These are phyloP conservation scores for Thalia dealbata DNA, from an alignment of 176 grass and related monocot species.

Conservation along the genomic window DNA sequence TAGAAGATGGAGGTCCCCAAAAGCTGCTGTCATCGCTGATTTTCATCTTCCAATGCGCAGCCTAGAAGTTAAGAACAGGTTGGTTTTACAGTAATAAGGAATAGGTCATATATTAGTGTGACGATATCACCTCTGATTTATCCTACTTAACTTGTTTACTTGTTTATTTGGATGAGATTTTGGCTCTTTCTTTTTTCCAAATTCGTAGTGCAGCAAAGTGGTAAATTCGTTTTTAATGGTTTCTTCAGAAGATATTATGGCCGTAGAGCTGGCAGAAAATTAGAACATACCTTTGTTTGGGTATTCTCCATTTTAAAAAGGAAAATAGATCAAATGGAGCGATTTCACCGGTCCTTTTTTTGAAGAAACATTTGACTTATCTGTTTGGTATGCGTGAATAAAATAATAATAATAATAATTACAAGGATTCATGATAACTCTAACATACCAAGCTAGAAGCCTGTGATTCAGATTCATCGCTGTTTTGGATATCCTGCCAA, in stretches of 20 bases:
- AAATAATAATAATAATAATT: not conserved
- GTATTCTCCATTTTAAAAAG: not conserved
- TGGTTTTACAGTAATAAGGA: constrained; percentile 1
- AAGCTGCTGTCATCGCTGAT: constrained; percentile 39
- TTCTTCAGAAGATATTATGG: no score
- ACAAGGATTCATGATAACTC: not conserved
- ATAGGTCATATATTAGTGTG: not conserved
- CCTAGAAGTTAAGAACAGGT: constrained; percentile 81
- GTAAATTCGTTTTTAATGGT: no score
- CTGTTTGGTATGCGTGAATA: not conserved
- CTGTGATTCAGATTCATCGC: no score
- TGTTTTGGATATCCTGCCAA: no score
- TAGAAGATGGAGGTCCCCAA: constrained; percentile 32
- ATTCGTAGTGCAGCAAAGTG: not conserved
- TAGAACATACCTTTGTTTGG: no score
- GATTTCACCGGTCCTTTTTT: not conserved
- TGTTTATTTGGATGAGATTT: constrained; percentile 3
- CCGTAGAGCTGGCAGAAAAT: not conserved
- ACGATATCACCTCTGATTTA: not conserved
- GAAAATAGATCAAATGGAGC: not conserved
- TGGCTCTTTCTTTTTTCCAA: not conserved
- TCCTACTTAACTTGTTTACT: not conserved
- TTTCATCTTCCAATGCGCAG: constrained; percentile 89
- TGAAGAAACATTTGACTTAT: not conserved
- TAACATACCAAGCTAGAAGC: not conserved